Evolutionary conservation across 1,284 basidiomycete genomes (phyloP).

Genomic region (Microbotryomycetes sp.): DNA sequence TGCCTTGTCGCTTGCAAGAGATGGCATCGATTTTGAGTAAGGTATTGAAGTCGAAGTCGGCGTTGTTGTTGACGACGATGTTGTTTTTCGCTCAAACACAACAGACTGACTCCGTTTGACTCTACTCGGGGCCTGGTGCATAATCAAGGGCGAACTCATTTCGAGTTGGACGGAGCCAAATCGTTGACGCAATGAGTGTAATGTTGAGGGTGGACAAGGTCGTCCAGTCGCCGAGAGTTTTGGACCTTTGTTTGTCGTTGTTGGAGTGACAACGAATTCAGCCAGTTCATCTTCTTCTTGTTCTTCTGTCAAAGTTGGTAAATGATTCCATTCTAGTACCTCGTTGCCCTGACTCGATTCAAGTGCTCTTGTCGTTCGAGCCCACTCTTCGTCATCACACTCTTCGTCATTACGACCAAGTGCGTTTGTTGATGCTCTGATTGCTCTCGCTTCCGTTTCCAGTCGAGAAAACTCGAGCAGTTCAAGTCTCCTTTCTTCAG

Average conservation of each 20-base stretch:
- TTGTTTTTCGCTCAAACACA: no score
- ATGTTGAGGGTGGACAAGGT: background rate
- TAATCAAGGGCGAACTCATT: background rate
- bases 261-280: background rate
- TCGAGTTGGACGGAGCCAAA: background rate
- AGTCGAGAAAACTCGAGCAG: background rate
- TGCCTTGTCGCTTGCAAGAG: background rate
- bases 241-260: no score
- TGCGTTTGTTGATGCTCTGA: background rate
- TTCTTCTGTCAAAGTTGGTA: background rate
- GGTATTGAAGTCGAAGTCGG: background rate
- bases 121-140: background rate
- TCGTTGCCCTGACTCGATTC: background rate
- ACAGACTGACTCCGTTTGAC: background rate
- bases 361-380: background rate
- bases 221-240: background rate
- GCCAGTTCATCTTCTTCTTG: background rate
- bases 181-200: background rate
- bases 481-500: background rate
- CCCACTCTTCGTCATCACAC: background rate
- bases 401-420: background rate
- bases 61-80: no score
- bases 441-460: background rate
- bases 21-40: background rate
- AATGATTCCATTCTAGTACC: background rate